Percentiles rank a stretch among this genome's conserved stretches.
phyloP scores from a whole-genome alignment of 2,329 filamentous ascomycete species.

The Ophiocordyceps camponoti-leonardi region DNA sequence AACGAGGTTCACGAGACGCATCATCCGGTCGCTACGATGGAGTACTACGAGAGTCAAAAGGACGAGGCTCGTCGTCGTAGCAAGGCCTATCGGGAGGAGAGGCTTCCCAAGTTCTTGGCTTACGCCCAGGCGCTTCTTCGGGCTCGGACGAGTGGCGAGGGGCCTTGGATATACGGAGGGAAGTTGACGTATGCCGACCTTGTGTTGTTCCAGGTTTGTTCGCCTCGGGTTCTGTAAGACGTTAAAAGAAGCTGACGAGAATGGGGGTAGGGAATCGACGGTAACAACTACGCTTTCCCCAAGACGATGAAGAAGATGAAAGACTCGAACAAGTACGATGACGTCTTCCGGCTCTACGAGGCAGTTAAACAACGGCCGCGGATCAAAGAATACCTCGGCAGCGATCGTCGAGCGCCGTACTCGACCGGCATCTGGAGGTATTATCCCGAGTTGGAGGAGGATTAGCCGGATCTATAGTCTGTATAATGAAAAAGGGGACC shows the following conservation, averaged over 20 bases:
- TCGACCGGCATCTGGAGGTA: conserved; percentile 50
- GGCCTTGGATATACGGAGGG: conserved; percentile 49
- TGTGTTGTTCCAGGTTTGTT: conserved; percentile 47
- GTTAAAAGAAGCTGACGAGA: conserved; percentile 1
- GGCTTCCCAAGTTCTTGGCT: conserved; percentile 55
- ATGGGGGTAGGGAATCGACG: conserved; percentile 29
- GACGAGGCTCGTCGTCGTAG: conserved; percentile 41
- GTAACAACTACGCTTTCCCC: conserved; percentile 50
- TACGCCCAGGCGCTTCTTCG: conserved; percentile 52
- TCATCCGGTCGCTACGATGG: conserved; percentile 42
- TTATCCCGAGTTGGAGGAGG: conserved; percentile 53
- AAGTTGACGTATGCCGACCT: conserved; percentile 55
- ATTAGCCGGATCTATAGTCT: not conserved
- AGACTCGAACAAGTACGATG: conserved; percentile 35
- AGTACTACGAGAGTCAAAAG: conserved; percentile 65
- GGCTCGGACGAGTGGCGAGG: conserved; percentile 34
- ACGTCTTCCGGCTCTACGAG: conserved; percentile 47
- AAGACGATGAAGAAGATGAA: conserved; percentile 42
- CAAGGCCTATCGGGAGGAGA: conserved; percentile 36
- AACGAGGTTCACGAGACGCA: conserved; percentile 62
- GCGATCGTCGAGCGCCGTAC: conserved; percentile 45
- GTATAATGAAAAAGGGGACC: no score
- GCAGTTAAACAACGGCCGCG: conserved; percentile 43
- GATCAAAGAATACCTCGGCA: conserved; percentile 52
- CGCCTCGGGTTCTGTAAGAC: not conserved